Percentiles rank a stretch among this genome's conserved stretches.
phyloP scores from a whole-genome alignment of 2,329 filamentous ascomycete genomes.

The Moelleriella libera region DNA sequence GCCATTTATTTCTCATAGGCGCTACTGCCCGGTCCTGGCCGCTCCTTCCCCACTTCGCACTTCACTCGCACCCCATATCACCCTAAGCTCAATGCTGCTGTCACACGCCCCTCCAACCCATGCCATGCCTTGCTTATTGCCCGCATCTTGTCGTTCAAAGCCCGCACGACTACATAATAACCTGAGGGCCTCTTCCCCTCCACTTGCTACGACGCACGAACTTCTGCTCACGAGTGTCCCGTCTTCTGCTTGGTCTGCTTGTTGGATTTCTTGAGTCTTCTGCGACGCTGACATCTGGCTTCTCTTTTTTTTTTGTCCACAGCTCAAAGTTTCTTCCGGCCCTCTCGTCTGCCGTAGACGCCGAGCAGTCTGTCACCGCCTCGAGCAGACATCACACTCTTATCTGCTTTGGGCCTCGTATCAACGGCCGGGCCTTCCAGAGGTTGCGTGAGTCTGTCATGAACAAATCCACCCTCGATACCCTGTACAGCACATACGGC shows the following conservation, averaged over 20 bases:
- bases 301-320: background rate
- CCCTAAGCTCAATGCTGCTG: background rate
- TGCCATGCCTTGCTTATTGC: background rate
- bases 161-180: background rate
- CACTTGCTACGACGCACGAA: background rate
- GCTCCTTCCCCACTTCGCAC: constrained; percentile 3
- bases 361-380: background rate
- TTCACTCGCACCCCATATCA: background rate
- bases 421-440: background rate
- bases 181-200: background rate
- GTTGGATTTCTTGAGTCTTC: background rate
- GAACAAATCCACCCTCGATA: background rate
- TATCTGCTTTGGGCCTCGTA: background rate
- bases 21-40: background rate
- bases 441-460: background rate
- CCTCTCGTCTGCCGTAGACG: background rate
- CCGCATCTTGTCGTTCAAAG: background rate
- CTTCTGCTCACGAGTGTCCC: background rate
- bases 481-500: background rate
- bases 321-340: too few species aligned
- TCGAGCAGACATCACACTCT: background rate
- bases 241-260: background rate
- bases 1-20: too few species aligned
- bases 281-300: background rate
- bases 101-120: background rate